Base-by-base conservation (phyloP, 345 rosid genomes). In the Sisymbrium irio region DNA sequence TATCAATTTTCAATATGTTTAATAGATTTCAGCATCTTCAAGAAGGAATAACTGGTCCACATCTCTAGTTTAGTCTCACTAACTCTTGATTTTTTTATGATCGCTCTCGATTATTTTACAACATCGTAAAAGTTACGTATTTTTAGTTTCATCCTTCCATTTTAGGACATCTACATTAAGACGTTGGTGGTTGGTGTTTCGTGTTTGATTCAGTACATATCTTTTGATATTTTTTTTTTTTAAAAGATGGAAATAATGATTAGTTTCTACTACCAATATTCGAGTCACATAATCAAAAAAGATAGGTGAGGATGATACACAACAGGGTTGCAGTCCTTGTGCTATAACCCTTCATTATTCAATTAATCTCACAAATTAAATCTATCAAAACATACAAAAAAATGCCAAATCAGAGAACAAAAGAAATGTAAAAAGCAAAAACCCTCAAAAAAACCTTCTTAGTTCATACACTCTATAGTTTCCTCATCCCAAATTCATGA, bases 61-160 rank as follows among this genome's bases (percentile, higher is more conserved):
- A 67, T 57, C 68, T 59, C 62, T 51, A 49, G 14, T 58, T 66
- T 58, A 13, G 19, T 4, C 55, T 74, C 67, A 59, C 62, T 59
- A 19, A 74, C 67, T 74, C 20, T 59, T 49, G 62, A 67, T 74
- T 75, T 50, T 74, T 75, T 50, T 55, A 66, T 49, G 53, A 50
- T 50, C 54, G 18, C 55, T 63, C 46, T 63, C 7, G 33, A 36
- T 45, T 73, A 56, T 9, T 65, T 55, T 33, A 73, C 40, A 46
- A 64, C 57, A 64, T 22, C 25, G 25, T 44, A 41, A 9, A 22
- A 8, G 8, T 20, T 3, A 32, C 30, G 3, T 41, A 41, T 12
- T 51, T 27, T 51, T 41, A 20, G 7, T 49, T 60, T 12, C 22
- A 60, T 71, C 60, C 9, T 14, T 14, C 40, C 8, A 11, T 71